Evolutionary conservation across 345 rosid genomes (phyloP).

Genomic region (Acer negundo): DNA sequence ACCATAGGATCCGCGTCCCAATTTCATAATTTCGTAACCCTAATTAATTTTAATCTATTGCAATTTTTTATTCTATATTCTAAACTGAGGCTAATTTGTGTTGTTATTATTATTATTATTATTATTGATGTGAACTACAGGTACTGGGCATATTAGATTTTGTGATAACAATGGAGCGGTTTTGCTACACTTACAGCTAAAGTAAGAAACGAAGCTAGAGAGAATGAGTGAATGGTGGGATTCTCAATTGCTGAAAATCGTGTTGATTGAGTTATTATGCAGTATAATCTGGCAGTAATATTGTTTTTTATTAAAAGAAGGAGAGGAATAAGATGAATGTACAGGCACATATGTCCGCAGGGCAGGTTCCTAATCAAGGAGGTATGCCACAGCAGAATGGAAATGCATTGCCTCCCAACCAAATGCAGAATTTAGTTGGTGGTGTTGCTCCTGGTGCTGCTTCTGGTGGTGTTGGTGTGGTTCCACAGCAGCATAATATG

Average conservation of each 20-base stretch:
- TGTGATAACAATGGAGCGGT: conserved; percentile 1
- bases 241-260: background rate
- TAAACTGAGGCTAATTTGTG: background rate
- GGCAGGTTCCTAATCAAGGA: conserved; percentile 70
- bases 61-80: background rate
- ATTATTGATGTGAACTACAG: background rate
- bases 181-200: conserved; percentile 1
- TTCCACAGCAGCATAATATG: conserved; percentile 12
- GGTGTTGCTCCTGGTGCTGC: conserved; percentile 40
- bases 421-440: conserved; percentile 57
- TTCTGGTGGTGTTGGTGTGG: conserved; percentile 16
- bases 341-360: conserved; percentile 64
- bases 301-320: background rate
- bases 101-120: background rate
- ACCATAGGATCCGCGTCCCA: background rate
- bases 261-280: conserved; percentile 14
- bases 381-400: conserved; percentile 65
- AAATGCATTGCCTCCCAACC: conserved; percentile 50
- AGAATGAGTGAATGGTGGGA: conserved; percentile 16
- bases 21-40: background rate
- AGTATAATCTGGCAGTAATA: background rate
- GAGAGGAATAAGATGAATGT: conserved; percentile 54
- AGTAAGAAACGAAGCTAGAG: background rate
- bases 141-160: conserved; percentile 14
- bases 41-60: background rate